Conservation (phyloP, 129 eudicot species). For the Centaurea solstitialis region DNA sequence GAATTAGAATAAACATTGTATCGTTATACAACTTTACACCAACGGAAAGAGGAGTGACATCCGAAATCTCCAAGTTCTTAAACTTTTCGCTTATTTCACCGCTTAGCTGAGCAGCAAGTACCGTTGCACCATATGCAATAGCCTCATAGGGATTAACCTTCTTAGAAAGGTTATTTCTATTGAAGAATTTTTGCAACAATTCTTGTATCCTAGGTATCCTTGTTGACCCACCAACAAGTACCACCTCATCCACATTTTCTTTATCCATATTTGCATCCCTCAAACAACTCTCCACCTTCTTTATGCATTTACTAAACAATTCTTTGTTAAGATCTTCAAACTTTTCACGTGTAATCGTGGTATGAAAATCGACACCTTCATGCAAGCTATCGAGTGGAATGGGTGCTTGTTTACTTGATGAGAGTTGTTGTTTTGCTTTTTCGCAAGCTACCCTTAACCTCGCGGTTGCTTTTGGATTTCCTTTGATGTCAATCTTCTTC, state of each 20-base stretch:
- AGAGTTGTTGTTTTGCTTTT: conserved; percentile 45
- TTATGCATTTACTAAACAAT: conserved; percentile 10
- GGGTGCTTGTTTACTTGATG: conserved; percentile 1
- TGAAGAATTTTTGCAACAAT: conserved; percentile 6
- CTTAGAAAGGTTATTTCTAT: background rate
- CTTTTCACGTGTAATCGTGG: background rate
- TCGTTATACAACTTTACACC: background rate
- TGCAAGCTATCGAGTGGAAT: background rate
- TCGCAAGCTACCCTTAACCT: conserved; percentile 45
- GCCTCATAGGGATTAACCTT: conserved; percentile 1
- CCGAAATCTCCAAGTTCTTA: background rate
- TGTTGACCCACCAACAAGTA: conserved; percentile 17
- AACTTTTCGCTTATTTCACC: background rate
- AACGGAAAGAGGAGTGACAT: background rate
- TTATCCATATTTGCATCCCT: background rate
- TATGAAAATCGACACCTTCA: background rate
- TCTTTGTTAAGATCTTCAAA: conserved; percentile 10
- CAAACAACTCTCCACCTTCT: background rate
- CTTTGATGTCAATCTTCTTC: conserved; percentile 32
- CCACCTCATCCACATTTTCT: conserved; percentile 1
- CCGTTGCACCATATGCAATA: conserved; percentile 16
- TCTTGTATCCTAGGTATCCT: conserved; percentile 2
- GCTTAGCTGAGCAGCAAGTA: conserved; percentile 1
- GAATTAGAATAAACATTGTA: background rate
- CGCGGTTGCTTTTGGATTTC: conserved; percentile 39